Evolutionary conservation across 345 rosid genomes (phyloP), one percentile per base, ranked within the genome.

Genomic region (Citrus glauca): DNA sequence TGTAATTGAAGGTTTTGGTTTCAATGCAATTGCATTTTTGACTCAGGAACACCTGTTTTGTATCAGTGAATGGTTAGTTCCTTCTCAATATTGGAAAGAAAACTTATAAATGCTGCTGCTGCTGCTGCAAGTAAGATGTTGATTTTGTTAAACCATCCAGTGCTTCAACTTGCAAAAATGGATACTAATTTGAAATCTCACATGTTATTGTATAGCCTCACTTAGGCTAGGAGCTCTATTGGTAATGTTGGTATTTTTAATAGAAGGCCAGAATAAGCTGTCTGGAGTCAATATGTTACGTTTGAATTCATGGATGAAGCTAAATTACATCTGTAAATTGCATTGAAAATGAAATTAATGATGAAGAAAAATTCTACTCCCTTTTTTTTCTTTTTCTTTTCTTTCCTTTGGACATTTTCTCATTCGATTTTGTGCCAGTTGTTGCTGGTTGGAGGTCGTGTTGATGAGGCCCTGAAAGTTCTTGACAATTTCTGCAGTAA

Each of bases 361-460:
- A 30, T 1, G 30, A 27, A 62, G 19, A 62, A 14, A 63, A 30
- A 13, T 28, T 30, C 9, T 32, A 64, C 19, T 64, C 24, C 2
- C 40, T 53, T 4, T 25, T 66, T 16, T 16, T 8, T 38, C 10
- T 38, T 37, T 37, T 37, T 37, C 42, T 38, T 38, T 38, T 38
- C 10, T 38, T 55, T 40, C 13, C 13, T 40, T 40, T 66, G 55
- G 24, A 64, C 48, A 74, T 66, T 66, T 67, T 68, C 45, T 25
- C 5, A 66, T 17, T 68, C 25, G 25, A 14, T 71, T 61, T 78
- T 78, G 7, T 82, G 57, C 62, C 85, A 95, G 99, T 85, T 93
- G 81, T 80, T 95, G 82, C 85, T 93, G 81, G 78, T 90, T 76
- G 94, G 94, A 69, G 90, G 94, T 71, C 85, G 85, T 79, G 85